Evolutionary conservation across 2,329 filamentous ascomycete genomes (phyloP).

Genomic region (Nigrospora osmanthi): DNA sequence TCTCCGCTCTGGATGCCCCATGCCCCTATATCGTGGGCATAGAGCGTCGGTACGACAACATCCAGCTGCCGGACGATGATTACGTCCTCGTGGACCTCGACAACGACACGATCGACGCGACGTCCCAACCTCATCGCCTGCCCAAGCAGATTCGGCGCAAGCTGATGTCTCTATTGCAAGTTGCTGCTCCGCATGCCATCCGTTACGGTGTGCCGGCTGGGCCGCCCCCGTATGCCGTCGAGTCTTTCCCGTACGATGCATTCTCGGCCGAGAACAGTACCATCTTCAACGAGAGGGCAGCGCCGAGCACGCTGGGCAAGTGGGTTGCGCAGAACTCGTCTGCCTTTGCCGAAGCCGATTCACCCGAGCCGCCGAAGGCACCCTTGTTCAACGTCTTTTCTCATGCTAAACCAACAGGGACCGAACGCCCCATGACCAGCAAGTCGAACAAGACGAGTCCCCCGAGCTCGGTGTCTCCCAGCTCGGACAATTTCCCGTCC

Average conservation of each 20-base stretch:
- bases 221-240: constrained; percentile 85
- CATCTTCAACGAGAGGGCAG: constrained; percentile 66
- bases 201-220: constrained; percentile 81
- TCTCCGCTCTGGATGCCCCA: constrained; percentile 87
- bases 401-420: constrained; percentile 60
- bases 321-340: constrained; percentile 87
- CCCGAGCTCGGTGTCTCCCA: constrained; percentile 62
- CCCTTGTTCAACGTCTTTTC: constrained; percentile 90
- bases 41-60: constrained; percentile 80
- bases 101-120: constrained; percentile 81
- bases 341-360: constrained; percentile 66
- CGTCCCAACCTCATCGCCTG: constrained; percentile 65
- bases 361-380: constrained; percentile 40
- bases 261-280: constrained; percentile 82
- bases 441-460: constrained; percentile 55
- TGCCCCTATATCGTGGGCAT: constrained; percentile 97
- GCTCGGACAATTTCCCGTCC: constrained; percentile 69
- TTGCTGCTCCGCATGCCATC: constrained; percentile 83
- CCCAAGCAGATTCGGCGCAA: constrained; percentile 88
- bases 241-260: constrained; percentile 83
- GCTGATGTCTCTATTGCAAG: constrained; percentile 76
- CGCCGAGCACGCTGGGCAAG: constrained; percentile 68
- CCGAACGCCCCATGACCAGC: constrained; percentile 73
- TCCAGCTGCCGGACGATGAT: constrained; percentile 86
- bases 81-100: constrained; percentile 94